Evolutionary conservation across 345 rosid genomes (phyloP).

Genomic region (Citrus sp.): DNA sequence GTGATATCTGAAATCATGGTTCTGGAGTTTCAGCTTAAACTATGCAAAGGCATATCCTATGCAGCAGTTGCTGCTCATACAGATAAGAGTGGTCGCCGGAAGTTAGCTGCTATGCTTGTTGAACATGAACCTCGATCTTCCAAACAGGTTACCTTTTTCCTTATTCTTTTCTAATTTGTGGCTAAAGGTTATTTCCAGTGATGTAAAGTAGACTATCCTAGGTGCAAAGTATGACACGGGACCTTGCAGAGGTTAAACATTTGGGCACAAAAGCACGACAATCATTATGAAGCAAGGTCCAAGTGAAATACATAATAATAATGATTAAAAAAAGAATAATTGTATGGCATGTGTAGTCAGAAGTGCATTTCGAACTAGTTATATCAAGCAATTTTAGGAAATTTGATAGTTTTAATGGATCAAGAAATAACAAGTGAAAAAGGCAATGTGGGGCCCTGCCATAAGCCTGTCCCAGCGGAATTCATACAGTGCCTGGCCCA

Average conservation of each 20-base stretch:
- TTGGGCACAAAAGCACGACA: not conserved
- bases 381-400: not conserved
- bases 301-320: not conserved
- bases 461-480: not conserved
- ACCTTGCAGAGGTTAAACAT: not conserved
- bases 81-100: slow-evolving; percentile 85
- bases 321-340: not conserved
- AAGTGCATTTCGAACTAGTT: not conserved
- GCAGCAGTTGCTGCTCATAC: slow-evolving; percentile 99
- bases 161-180: not conserved
- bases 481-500: not conserved
- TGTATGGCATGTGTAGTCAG: not conserved
- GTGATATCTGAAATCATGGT: slow-evolving; percentile 16
- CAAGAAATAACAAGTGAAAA: not conserved
- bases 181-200: not conserved
- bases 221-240: not conserved
- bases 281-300: not conserved
- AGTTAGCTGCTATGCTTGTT: slow-evolving; percentile 95
- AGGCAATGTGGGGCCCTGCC: not conserved
- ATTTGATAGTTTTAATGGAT: not conserved
- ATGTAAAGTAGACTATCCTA: not conserved
- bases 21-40: slow-evolving; percentile 65
- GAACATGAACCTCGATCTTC: slow-evolving; percentile 96
- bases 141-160: slow-evolving; percentile 53
- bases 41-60: slow-evolving; percentile 90